Percentiles rank a stretch among this genome's conserved stretches.
Evolutionary conservation across 331 rosid genomes (phyloP).

Genomic region (Prunus yedoensis): DNA sequence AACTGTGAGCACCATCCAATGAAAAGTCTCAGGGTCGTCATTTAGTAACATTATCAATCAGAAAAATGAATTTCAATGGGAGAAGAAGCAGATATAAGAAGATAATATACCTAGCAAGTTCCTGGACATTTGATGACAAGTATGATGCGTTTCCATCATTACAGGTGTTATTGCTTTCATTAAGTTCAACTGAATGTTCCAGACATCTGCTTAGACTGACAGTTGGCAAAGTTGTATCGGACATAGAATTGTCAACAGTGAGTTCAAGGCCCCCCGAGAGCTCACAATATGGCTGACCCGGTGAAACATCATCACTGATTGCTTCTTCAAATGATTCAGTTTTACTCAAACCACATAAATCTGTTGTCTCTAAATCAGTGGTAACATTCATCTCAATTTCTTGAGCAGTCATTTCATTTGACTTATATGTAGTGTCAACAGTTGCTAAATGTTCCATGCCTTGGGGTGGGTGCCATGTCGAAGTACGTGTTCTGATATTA

Average conservation of each 20-base stretch:
- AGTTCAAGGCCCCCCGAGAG: slow-evolving; percentile 20
- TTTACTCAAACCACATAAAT: slow-evolving; percentile 31
- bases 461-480: slow-evolving; percentile 73
- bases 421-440: slow-evolving; percentile 16
- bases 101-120: slow-evolving; percentile 43
- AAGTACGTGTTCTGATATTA: slow-evolving; percentile 50
- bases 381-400: slow-evolving; percentile 32
- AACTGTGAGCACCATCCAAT: slow-evolving; percentile 10
- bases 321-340: slow-evolving; percentile 35
- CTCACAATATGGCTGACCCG: slow-evolving; percentile 35
- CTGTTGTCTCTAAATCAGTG: slow-evolving; percentile 30
- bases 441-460: slow-evolving; percentile 65
- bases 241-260: slow-evolving; percentile 33
- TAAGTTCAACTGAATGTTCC: slow-evolving; percentile 44
- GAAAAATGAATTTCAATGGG: not conserved
- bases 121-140: slow-evolving; percentile 30
- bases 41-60: not conserved
- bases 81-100: not conserved
- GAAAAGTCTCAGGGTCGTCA: not conserved
- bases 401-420: slow-evolving; percentile 25
- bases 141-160: slow-evolving; percentile 28
- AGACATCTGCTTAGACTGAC: slow-evolving; percentile 17
- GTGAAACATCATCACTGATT: slow-evolving; percentile 23
- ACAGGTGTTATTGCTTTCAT: slow-evolving; percentile 32
- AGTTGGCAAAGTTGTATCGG: slow-evolving; percentile 12